These are phyloP conservation scores for Boletus rubroflammeus DNA, from an alignment of 768 basidiomycete species.

Conservation along the genomic window DNA sequence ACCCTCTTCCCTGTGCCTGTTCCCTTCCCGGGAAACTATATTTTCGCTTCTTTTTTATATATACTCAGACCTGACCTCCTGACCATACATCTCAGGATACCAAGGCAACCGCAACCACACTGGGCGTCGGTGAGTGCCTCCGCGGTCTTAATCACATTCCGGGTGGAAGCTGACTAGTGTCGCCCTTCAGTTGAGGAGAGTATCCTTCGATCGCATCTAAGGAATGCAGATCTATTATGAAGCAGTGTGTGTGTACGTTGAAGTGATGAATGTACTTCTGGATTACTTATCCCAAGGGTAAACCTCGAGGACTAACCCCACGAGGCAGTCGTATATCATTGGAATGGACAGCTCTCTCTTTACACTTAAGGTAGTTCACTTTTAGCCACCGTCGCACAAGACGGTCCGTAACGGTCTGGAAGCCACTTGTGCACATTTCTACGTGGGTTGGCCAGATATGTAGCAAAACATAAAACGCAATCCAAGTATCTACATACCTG, in stretches of 20 bases:
- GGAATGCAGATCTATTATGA: constrained; percentile 66
- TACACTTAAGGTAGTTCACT: neutral
- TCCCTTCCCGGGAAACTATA: neutral
- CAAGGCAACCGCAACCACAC: constrained; percentile 65
- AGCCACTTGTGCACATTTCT: neutral
- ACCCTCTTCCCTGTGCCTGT: constrained; percentile 4
- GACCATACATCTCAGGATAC: constrained; percentile 54
- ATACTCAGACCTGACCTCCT: constrained; percentile 1
- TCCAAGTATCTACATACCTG: neutral
- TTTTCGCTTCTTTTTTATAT: neutral
- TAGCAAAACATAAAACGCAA: neutral
- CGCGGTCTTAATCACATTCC: neutral
- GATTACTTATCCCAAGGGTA: neutral
- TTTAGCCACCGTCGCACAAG: neutral
- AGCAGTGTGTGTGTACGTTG: no score
- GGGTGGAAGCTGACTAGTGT: constrained; percentile 4
- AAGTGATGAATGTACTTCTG: neutral
- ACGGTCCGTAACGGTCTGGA: neutral
- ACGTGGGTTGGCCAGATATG: neutral
- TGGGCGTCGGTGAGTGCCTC: constrained; percentile 54
- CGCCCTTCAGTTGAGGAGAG: constrained; percentile 59
- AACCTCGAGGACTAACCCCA: neutral
- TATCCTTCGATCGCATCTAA: constrained; percentile 67
- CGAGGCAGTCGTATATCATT: neutral
- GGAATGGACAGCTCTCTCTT: neutral